These are phyloP conservation scores for Leishmania mexicana DNA, from an alignment of 208 protist species.

Conservation along the genomic window DNA sequence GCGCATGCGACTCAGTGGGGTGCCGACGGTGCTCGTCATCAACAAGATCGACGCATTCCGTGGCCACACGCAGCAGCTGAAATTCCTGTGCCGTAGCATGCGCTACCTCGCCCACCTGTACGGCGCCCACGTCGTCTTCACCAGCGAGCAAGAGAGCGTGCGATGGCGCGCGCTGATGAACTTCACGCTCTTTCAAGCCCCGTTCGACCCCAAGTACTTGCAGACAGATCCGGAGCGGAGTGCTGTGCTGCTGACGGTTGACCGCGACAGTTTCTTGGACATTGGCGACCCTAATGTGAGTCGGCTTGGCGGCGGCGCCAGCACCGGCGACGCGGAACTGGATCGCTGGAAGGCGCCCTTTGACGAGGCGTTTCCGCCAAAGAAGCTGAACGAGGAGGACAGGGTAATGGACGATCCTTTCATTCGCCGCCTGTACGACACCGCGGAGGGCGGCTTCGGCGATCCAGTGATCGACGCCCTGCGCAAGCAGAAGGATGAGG, in stretches of 20 bases:
- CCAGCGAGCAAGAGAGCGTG: conserved; percentile 55
- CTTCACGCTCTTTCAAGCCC: conserved; percentile 78
- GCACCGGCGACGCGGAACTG: conserved; percentile 76
- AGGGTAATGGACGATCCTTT: conserved; percentile 63
- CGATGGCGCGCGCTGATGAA: conserved; percentile 72
- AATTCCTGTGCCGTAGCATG: conserved; percentile 64
- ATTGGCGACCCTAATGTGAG: conserved; percentile 72
- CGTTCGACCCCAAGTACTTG: conserved; percentile 75
- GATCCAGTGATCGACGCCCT: conserved; percentile 83
- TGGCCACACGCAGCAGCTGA: conserved; percentile 58
- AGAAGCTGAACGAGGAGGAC: conserved; percentile 37
- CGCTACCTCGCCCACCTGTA: conserved; percentile 87
- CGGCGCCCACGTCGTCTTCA: conserved; percentile 79
- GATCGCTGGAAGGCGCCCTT: conserved; percentile 84
- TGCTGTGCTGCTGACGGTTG: conserved; percentile 67
- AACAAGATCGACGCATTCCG: conserved; percentile 86
- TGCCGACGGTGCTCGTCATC: conserved; percentile 85
- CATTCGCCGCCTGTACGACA: conserved; percentile 69
- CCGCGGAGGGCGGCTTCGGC: conserved; percentile 63
- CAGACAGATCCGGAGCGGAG: conserved; percentile 69
- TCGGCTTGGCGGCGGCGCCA: conserved; percentile 32
- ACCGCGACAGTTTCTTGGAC: conserved; percentile 80
- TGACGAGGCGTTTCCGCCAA: conserved; percentile 70
- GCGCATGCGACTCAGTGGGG: conserved; percentile 74
- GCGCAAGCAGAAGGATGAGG: conserved; percentile 88